A percentile compares a stretch with the other conserved stretches of the same genome.
Conservation (phyloP, 805 yeast genomes). For the Metschnikowia proteae region DNA sequence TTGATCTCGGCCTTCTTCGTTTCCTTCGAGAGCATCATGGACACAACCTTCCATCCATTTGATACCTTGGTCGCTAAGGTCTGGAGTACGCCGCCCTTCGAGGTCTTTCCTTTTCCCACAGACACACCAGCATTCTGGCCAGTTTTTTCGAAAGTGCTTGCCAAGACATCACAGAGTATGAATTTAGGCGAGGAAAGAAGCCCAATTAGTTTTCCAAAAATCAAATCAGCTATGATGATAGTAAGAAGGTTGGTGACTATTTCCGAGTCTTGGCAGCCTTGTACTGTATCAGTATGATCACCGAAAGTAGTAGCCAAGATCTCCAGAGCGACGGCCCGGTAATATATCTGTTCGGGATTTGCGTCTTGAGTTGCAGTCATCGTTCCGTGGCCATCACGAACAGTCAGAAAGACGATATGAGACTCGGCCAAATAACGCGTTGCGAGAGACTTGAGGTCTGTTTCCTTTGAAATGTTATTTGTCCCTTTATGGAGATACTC, state of each 20-base stretch:
- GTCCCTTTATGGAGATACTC: not conserved
- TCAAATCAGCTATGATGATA: slow-evolving; percentile 16
- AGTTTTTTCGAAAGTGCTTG: not conserved
- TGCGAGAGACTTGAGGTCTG: not conserved
- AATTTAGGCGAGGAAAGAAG: slow-evolving; percentile 15
- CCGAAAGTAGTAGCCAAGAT: slow-evolving; percentile 9
- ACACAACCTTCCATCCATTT: not conserved
- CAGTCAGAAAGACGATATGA: slow-evolving; percentile 10
- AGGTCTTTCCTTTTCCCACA: not conserved
- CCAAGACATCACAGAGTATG: not conserved
- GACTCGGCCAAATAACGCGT: slow-evolving; percentile 9
- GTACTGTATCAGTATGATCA: not conserved
- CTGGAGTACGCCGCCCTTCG: not conserved
- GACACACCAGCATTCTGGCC: not conserved
- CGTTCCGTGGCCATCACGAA: not conserved
- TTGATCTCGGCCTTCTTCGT: not conserved
- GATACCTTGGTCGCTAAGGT: not conserved
- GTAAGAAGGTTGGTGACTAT: slow-evolving; percentile 13
- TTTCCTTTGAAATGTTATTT: not conserved
- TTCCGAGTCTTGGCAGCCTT: slow-evolving; percentile 10
- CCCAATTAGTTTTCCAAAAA: slow-evolving; percentile 9
- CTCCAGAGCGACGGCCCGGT: slow-evolving; percentile 8
- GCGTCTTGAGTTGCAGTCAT: not conserved
- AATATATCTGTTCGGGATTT: slow-evolving; percentile 2
- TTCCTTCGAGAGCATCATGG: not conserved